These are phyloP conservation scores for Glebionis coronaria DNA, from an alignment of 129 eudicot species.

Conservation along the genomic window DNA sequence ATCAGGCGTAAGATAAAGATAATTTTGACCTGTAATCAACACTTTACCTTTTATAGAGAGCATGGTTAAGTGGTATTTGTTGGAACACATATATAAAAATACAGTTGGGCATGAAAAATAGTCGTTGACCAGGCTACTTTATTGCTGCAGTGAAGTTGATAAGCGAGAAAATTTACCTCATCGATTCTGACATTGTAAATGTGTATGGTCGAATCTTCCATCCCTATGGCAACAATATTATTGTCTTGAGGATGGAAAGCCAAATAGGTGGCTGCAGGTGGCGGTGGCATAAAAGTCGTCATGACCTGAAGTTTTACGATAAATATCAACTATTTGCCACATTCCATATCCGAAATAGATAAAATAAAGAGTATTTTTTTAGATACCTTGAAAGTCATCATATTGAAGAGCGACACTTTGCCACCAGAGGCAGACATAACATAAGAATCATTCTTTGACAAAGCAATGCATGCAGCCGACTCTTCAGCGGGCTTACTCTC, in stretches of 20 bases:
- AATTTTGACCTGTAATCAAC: background rate
- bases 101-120: too few relatives aligned
- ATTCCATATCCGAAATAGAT: slow-evolving; percentile 3
- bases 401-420: slow-evolving; percentile 82
- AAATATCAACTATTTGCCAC: slow-evolving; percentile 11
- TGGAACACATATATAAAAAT: background rate
- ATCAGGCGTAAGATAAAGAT: slow-evolving; percentile 1
- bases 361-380: background rate
- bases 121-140: too few relatives aligned
- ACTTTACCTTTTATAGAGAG: background rate
- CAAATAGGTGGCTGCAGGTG: slow-evolving; percentile 75
- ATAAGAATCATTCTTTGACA: slow-evolving; percentile 87
- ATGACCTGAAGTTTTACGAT: slow-evolving; percentile 45
- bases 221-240: slow-evolving; percentile 77
- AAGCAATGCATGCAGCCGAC: slow-evolving; percentile 73
- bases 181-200: slow-evolving; percentile 80
- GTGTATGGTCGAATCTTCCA: slow-evolving; percentile 79
- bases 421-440: slow-evolving; percentile 95
- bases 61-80: background rate
- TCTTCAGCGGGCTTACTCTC: slow-evolving; percentile 70
- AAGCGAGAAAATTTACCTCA: slow-evolving; percentile 47
- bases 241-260: slow-evolving; percentile 93
- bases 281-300: slow-evolving; percentile 92
- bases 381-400: slow-evolving; percentile 84
- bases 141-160: too few relatives aligned